Conservation (phyloP, 176 grass and related monocot species). For the Avena sativa region DNA sequence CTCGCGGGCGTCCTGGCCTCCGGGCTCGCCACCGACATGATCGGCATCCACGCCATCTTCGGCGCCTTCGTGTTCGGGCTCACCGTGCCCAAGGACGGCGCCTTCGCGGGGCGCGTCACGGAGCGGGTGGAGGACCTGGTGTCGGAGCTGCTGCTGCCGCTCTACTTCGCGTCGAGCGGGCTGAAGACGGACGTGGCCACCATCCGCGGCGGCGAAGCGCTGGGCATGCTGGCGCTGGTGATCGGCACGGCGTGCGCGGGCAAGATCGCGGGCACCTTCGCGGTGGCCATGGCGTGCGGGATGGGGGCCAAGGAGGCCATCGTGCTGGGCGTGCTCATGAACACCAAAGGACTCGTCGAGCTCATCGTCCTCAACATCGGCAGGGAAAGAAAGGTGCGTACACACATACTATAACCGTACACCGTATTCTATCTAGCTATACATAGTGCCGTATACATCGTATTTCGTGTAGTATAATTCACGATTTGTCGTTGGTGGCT, state of each 20-base stretch:
- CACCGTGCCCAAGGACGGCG: slow-evolving; percentile 72
- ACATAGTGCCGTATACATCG: background rate
- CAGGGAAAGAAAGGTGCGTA: slow-evolving; percentile 68
- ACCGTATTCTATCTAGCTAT: background rate
- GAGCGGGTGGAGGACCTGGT: slow-evolving; percentile 87
- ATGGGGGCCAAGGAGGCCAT: slow-evolving; percentile 64
- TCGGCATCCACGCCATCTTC: slow-evolving; percentile 93
- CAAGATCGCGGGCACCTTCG: slow-evolving; percentile 67
- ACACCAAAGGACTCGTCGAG: slow-evolving; percentile 91
- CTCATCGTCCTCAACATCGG: slow-evolving; percentile 97
- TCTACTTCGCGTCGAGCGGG: slow-evolving; percentile 89
- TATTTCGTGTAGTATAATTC: background rate
- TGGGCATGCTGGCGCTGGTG: slow-evolving; percentile 65
- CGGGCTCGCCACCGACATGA: slow-evolving; percentile 69
- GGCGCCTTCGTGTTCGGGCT: slow-evolving; percentile 89
- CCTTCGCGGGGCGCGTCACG: slow-evolving; percentile 63
- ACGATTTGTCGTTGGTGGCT: background rate
- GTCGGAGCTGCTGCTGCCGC: slow-evolving; percentile 64
- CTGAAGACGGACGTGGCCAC: slow-evolving; percentile 79
- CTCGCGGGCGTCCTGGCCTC: slow-evolving; percentile 63
- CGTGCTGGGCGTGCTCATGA: slow-evolving; percentile 76
- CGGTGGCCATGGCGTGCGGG: slow-evolving; percentile 65
- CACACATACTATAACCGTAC: background rate
- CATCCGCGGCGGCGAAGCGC: slow-evolving; percentile 61
- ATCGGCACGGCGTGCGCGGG: slow-evolving; percentile 62